Conservation (phyloP, 768 basidiomycete species). For the Galerina sulciceps region DNA sequence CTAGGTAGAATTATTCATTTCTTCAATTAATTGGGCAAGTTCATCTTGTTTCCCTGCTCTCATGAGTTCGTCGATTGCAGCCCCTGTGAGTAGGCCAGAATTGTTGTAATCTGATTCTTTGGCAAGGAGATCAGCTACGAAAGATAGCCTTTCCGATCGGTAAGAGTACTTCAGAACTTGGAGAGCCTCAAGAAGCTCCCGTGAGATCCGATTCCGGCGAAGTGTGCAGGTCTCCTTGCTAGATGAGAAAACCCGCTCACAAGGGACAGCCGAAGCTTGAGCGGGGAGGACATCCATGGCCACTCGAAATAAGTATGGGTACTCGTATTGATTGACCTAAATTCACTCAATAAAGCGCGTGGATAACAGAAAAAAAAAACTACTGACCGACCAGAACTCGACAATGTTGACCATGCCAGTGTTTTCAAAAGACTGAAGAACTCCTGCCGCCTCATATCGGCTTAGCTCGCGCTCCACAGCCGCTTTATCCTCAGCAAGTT, state of each 20-base stretch:
- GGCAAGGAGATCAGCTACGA: conserved; percentile 16
- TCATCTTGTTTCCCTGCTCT: conserved; percentile 5
- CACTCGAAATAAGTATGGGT: conserved; percentile 22
- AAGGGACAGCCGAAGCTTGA: conserved; percentile 34
- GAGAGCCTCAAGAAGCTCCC: conserved; percentile 28
- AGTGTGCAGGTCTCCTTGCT: conserved; percentile 31
- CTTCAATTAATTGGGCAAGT: conserved; percentile 7
- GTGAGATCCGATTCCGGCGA: conserved; percentile 21
- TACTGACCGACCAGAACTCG: too few relatives aligned
- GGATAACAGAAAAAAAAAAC: too few relatives aligned
- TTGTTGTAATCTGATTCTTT: conserved; percentile 21
- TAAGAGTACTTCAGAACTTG: conserved; percentile 35
- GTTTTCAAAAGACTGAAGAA: too few relatives aligned
- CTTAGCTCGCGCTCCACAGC: too few relatives aligned
- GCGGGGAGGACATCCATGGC: conserved; percentile 31
- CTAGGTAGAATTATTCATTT: neutral
- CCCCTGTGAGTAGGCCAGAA: conserved; percentile 14
- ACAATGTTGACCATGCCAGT: too few relatives aligned
- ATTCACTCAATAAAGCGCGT: too few relatives aligned
- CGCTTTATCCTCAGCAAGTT: too few relatives aligned
- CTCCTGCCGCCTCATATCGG: too few relatives aligned
- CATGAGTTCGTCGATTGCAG: conserved; percentile 10
- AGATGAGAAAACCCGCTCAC: conserved; percentile 34
- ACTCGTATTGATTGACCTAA: conserved; percentile 9
- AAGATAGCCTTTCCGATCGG: conserved; percentile 24